A percentile compares a stretch with the other conserved stretches of the same genome.
These are phyloP conservation scores for Saccharomyces hybrid DNA, from an alignment of 1,139 yeast genomes.

Conservation along the genomic window DNA sequence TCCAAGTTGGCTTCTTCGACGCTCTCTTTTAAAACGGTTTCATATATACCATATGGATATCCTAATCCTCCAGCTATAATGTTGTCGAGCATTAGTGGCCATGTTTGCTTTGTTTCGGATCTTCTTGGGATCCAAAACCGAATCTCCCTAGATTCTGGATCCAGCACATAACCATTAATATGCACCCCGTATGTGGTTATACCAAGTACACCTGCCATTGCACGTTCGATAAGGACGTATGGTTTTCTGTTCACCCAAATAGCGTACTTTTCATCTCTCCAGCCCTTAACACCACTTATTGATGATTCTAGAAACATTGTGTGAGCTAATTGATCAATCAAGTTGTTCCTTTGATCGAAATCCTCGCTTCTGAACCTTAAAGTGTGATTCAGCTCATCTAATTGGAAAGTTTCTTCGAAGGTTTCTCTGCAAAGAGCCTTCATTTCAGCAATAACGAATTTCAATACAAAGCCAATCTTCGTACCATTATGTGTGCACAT, in stretches of 20 bases:
- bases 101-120: constrained; percentile 69
- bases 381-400: constrained; percentile 7
- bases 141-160: constrained; percentile 35
- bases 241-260: constrained; percentile 55
- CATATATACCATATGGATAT: constrained; percentile 64
- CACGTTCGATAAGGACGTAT: constrained; percentile 68
- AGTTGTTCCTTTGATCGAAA: constrained; percentile 20
- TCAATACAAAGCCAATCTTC: constrained; percentile 24
- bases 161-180: constrained; percentile 64
- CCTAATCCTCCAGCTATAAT: constrained; percentile 95
- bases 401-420: constrained; percentile 13
- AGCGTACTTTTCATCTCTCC: constrained; percentile 81
- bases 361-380: constrained; percentile 12
- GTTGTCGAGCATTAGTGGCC: constrained; percentile 85
- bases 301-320: constrained; percentile 13
- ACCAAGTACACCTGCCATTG: constrained; percentile 74
- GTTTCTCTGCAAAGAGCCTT: constrained; percentile 6
- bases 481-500: constrained; percentile 20
- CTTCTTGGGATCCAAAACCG: constrained; percentile 84
- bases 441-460: constrained; percentile 22
- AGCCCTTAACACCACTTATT: constrained; percentile 45
- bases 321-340: constrained; percentile 18
- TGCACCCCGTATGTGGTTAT: constrained; percentile 88
- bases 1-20: constrained; percentile 84
- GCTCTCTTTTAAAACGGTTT: constrained; percentile 79